phyloP scores from a whole-genome alignment of 106 monocot genomes.

The Vanilla planifolia region DNA sequence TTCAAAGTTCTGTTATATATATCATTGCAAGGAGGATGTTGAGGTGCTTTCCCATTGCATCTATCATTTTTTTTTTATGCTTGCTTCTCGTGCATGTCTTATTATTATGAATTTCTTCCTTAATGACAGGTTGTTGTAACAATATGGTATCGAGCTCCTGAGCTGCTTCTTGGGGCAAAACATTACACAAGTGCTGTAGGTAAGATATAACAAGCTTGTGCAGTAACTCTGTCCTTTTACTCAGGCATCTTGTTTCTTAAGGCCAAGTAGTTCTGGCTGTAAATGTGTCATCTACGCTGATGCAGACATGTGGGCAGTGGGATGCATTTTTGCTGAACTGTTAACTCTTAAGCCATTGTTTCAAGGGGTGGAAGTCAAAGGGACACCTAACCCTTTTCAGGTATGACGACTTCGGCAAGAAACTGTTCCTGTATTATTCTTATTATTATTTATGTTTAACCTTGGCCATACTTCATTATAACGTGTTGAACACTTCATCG shows the following conservation, averaged over 20 bases:
- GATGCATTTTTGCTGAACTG: constrained; percentile 96
- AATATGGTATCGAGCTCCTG: constrained; percentile 99
- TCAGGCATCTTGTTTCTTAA: too few relatives aligned
- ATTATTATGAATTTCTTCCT: constrained; percentile 11
- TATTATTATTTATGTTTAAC: not conserved
- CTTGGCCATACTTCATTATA: not conserved
- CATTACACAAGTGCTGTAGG: constrained; percentile 99
- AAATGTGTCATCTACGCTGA: constrained; percentile 14
- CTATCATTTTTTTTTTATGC: not conserved
- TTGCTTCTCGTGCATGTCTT: not conserved
- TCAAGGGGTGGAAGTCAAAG: constrained; percentile 98
- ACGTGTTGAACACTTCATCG: not conserved
- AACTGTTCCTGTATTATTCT: constrained; percentile 2
- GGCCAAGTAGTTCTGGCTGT: too few relatives aligned
- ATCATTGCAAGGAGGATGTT: not conserved
- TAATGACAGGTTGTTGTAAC: constrained; percentile 88
- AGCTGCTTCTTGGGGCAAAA: constrained; percentile 91
- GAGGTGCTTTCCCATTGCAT: not conserved
- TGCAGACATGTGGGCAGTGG: constrained; percentile 98
- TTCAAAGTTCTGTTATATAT: not conserved
- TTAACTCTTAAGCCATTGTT: constrained; percentile 93
- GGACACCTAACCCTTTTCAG: constrained; percentile 86
- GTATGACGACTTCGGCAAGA: constrained; percentile 16
- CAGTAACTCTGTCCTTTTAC: too few relatives aligned
- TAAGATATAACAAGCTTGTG: too few relatives aligned